Conservation (phyloP, 495 filamentous ascomycete species). For the Trichoderma virens region DNA sequence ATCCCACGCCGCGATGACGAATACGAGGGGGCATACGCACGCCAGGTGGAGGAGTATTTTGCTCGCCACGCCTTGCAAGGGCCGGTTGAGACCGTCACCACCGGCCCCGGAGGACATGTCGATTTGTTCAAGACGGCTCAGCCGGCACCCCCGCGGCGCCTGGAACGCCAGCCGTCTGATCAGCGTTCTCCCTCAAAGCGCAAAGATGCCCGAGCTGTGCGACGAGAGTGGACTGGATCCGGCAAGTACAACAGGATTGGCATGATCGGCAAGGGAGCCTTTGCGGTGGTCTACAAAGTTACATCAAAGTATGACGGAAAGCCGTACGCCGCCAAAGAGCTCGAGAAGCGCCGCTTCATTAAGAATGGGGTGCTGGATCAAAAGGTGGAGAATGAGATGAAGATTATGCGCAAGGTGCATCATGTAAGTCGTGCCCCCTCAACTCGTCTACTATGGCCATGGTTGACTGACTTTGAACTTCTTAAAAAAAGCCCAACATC, state of each 20-base stretch:
- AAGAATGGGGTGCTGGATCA: slow-evolving; percentile 77
- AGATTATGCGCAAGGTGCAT: slow-evolving; percentile 73
- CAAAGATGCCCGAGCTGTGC: slow-evolving; percentile 12
- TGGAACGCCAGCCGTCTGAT: neutral
- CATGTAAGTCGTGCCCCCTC: slow-evolving; percentile 54
- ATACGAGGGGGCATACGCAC: slow-evolving; percentile 46
- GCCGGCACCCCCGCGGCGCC: neutral
- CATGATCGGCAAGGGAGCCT: slow-evolving; percentile 83
- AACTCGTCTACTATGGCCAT: neutral
- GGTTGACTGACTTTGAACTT: slow-evolving; percentile 16
- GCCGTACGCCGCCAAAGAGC: slow-evolving; percentile 81
- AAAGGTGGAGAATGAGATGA: slow-evolving; percentile 91
- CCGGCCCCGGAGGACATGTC: slow-evolving; percentile 41
- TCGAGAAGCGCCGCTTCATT: slow-evolving; percentile 82
- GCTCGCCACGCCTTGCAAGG: slow-evolving; percentile 20
- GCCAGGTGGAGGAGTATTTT: slow-evolving; percentile 52
- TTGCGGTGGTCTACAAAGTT: slow-evolving; percentile 83
- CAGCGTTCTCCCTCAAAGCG: slow-evolving; percentile 1
- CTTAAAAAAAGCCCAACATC: slow-evolving; percentile 65
- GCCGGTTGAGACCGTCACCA: slow-evolving; percentile 32
- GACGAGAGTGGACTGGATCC: slow-evolving; percentile 68
- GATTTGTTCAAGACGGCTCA: slow-evolving; percentile 12
- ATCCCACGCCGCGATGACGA: slow-evolving; percentile 62
- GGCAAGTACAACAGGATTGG: slow-evolving; percentile 73
- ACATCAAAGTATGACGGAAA: slow-evolving; percentile 71